Base-by-base conservation (phyloP, 2,329 filamentous ascomycete species). In the Ustulina deusta region DNA sequence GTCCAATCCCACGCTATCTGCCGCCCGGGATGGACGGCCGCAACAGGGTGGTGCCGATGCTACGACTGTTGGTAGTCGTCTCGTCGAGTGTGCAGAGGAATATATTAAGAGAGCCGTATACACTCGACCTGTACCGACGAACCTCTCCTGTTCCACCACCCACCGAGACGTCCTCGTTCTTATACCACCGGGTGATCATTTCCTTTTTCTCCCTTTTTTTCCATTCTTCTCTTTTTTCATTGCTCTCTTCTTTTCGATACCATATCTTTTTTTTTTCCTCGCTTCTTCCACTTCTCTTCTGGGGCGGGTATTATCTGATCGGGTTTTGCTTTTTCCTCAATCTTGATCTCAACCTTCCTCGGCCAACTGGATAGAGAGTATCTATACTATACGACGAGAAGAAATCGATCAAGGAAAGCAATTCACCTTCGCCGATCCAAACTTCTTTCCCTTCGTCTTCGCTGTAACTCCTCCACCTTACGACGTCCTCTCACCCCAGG, bases 101-200 rank as follows among this genome's bases (percentile, higher is more conserved):
- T 71, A 63, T 73, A 72, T 73, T 73, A 72, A 63, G 59, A 44
- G 54, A 56, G 48, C 63, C 66, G 63, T 70, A 64, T 54, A 49
- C 70, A 68, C 70, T 71, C 63, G 36, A 60, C 22, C 34, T 57
- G 42, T 61, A 27, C 61, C 52, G 42, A 58, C 46, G 67, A 59
- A 56, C 56, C 56, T 68, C 20, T 54, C 52, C 61, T 64, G 55
- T 65, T 55, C 59, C 46, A 63, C 61, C 58, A 66, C 56, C 52
- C 59, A 62, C 60, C 44, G 49, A 46, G 65, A 61, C 46, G 36
- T 46, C 62, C 59, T 71, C 34, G 69, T 71, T 62, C 34, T 65
- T 67, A 70, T 70, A 70, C 42, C 44, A 40, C n/a, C 17, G 20
- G 69, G 69, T 48, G 62, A 64, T 71, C 57, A 27, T 73, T 68